Evolutionary conservation across 257 asterid species (phyloP).

Genomic region (Jacaranda mimosifolia): DNA sequence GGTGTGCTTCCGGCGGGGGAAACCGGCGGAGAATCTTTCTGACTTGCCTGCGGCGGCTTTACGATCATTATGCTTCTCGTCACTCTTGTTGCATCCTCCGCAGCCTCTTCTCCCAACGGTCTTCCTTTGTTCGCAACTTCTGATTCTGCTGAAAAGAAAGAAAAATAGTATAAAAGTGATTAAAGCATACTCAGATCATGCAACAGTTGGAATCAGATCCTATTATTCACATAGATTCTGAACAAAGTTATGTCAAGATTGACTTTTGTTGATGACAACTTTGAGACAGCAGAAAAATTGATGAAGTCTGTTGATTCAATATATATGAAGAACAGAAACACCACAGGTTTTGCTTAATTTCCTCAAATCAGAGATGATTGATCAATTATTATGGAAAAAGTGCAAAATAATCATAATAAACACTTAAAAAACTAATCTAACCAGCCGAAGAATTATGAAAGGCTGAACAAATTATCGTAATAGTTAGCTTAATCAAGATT

Average conservation of each 20-base stretch:
- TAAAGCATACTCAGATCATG: neutral
- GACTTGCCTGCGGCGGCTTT: slow-evolving; percentile 61
- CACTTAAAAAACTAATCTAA: neutral
- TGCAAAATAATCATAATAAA: neutral
- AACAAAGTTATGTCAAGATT: neutral
- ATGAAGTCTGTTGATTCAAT: neutral
- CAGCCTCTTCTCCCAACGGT: slow-evolving; percentile 53
- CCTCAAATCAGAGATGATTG: neutral
- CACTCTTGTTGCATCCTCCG: slow-evolving; percentile 68
- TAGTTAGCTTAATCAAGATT: neutral
- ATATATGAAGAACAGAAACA: neutral
- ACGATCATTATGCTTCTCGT: slow-evolving; percentile 95
- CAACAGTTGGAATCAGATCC: neutral
- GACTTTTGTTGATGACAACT: neutral
- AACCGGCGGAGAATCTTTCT: slow-evolving; percentile 83
- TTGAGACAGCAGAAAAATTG: neutral
- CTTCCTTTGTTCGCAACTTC: slow-evolving; percentile 48
- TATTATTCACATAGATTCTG: neutral
- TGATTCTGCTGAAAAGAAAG: slow-evolving; percentile 43
- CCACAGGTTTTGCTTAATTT: neutral
- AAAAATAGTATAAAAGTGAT: neutral
- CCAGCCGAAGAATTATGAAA: neutral
- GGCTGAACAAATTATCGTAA: neutral
- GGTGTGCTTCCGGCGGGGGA: slow-evolving; percentile 87
- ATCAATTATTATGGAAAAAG: neutral